phyloP scores from a whole-genome alignment of 805 yeast species.

The Wickerhamiella azyma region DNA sequence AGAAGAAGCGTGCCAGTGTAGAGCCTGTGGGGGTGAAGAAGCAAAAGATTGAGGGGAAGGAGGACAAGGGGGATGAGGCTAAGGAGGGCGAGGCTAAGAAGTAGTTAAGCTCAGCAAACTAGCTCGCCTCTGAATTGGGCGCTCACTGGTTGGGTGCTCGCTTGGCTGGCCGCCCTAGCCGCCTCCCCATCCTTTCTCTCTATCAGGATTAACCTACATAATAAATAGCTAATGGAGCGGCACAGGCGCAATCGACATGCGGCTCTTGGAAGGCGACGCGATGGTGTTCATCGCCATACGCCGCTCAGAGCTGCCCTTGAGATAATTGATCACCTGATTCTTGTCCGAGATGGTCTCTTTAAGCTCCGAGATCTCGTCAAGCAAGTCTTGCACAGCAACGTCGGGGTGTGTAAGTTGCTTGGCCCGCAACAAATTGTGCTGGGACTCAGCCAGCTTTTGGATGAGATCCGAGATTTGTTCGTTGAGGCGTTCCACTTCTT shows the following conservation, averaged over 20 bases:
- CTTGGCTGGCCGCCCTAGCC: no score
- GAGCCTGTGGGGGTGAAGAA: no score
- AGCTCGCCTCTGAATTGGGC: no score
- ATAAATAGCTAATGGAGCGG: neutral
- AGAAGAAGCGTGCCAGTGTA: no score
- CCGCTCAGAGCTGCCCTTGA: slow-evolving; percentile 50
- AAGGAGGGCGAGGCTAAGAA: no score
- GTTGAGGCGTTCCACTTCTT: slow-evolving; percentile 15
- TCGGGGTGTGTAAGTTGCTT: slow-evolving; percentile 5
- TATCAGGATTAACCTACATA: neutral
- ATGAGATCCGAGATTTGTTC: slow-evolving; percentile 14
- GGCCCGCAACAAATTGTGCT: slow-evolving; percentile 10
- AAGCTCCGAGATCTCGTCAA: slow-evolving; percentile 54
- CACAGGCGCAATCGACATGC: slow-evolving; percentile 6
- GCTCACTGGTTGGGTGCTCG: no score
- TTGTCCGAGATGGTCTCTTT: slow-evolving; percentile 52
- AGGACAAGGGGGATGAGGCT: neutral
- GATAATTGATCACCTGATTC: slow-evolving; percentile 63
- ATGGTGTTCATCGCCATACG: slow-evolving; percentile 28
- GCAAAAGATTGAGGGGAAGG: neutral
- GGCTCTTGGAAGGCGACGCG: slow-evolving; percentile 7
- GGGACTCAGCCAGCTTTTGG: slow-evolving; percentile 13
- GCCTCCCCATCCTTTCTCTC: no score
- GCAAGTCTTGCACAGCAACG: slow-evolving; percentile 37
- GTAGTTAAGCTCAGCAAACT: no score